Evolutionary conservation across 108 stramenopile species (phyloP).

Genomic region (Stephanodiscus triporus): DNA sequence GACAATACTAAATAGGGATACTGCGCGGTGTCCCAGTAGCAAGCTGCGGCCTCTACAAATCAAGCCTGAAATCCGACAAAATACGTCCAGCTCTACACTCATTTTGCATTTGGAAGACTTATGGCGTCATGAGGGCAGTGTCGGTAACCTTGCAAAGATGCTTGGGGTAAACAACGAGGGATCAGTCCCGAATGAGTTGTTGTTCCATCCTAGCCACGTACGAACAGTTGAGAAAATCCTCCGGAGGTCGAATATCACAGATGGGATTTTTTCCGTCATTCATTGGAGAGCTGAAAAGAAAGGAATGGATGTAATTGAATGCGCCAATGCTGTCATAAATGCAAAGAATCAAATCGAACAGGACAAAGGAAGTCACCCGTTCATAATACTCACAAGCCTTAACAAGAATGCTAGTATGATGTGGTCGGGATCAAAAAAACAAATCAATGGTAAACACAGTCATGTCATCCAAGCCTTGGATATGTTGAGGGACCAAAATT

Average conservation of each 20-base stretch:
- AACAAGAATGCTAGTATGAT: constrained; percentile 27
- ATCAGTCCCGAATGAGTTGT: neutral
- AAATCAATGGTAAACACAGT: neutral
- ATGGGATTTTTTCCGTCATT: constrained; percentile 6
- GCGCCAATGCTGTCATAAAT: constrained; percentile 12
- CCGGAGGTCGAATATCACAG: constrained; percentile 2
- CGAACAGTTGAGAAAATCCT: constrained; percentile 12
- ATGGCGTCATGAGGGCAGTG: neutral
- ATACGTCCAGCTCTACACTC: no score
- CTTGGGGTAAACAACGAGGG: neutral
- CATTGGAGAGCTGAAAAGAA: constrained; percentile 33
- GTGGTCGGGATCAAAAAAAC: constrained; percentile 14
- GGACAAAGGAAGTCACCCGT: constrained; percentile 9
- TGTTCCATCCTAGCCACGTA: constrained; percentile 6
- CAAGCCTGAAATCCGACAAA: no score
- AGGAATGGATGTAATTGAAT: constrained; percentile 24
- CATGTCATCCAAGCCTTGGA: neutral
- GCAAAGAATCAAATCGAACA: constrained; percentile 5
- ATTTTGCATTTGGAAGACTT: constrained; percentile 6
- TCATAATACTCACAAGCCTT: constrained; percentile 22
- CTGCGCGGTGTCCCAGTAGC: no score
- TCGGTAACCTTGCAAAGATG: neutral
- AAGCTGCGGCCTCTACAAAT: no score
- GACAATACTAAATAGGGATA: no score
- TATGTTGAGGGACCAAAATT: constrained; percentile 5